phyloP scores from a whole-genome alignment of 192 early-diverging fungal genomes.

The Entomortierella parvispora region DNA sequence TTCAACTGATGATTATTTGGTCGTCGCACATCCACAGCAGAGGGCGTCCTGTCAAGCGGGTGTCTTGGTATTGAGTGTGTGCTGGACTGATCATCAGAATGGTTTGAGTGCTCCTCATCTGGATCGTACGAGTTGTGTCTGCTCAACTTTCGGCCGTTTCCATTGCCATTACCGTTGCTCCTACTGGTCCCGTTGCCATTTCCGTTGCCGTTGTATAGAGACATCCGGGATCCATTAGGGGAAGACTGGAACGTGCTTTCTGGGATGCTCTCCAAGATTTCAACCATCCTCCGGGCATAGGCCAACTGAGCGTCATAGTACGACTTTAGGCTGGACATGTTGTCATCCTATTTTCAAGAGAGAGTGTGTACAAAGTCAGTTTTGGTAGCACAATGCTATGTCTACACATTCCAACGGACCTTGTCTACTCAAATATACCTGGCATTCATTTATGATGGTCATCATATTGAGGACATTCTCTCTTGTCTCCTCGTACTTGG shows the following conservation, averaged over 20 bases:
- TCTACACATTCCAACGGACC: no score
- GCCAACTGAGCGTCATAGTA: slow-evolving; percentile 45
- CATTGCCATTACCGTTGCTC: slow-evolving; percentile 12
- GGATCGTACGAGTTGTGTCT: slow-evolving; percentile 41
- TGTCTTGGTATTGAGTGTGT: slow-evolving; percentile 51
- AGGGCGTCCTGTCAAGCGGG: slow-evolving; percentile 57
- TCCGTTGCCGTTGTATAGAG: slow-evolving; percentile 29
- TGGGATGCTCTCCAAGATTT: slow-evolving; percentile 42
- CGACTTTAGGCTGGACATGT: slow-evolving; percentile 30
- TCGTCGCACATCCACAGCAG: slow-evolving; percentile 29
- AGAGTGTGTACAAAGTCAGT: background rate
- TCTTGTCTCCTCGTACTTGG: slow-evolving; percentile 94
- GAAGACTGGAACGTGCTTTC: slow-evolving; percentile 36
- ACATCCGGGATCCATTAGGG: slow-evolving; percentile 35
- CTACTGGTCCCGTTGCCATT: slow-evolving; percentile 5
- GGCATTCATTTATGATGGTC: slow-evolving; percentile 83
- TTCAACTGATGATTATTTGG: slow-evolving; percentile 26
- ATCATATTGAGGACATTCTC: slow-evolving; percentile 81
- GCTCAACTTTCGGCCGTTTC: slow-evolving; percentile 12
- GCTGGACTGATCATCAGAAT: slow-evolving; percentile 39
- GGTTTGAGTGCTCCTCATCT: slow-evolving; percentile 29
- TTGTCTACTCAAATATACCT: slow-evolving; percentile 60
- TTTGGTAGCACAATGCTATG: background rate
- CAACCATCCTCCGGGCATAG: slow-evolving; percentile 36
- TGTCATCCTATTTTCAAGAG: slow-evolving; percentile 25